A percentile compares a stretch with the other conserved stretches of the same genome.
phyloP scores from a whole-genome alignment of 2,329 filamentous ascomycete genomes.

The Fusarium sp. region DNA sequence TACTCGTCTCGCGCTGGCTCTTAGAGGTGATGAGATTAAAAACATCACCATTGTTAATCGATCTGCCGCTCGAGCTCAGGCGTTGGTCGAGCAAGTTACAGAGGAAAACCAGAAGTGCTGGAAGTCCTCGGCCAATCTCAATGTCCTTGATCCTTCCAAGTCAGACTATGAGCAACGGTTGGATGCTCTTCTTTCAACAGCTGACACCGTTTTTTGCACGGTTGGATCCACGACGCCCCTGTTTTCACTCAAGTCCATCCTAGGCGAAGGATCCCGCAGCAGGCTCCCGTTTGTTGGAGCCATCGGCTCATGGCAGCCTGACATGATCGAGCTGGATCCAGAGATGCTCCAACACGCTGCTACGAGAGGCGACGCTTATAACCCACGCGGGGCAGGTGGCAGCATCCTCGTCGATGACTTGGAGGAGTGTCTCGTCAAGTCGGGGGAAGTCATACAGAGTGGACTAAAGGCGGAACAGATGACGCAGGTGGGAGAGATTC shows the following conservation, averaged over 20 bases:
- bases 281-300: conserved; percentile 56
- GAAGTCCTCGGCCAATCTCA: conserved; percentile 18
- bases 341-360: conserved; percentile 60
- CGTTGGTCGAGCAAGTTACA: conserved; percentile 8
- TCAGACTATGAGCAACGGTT: conserved; percentile 9
- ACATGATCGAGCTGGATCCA: conserved; percentile 76
- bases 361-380: conserved; percentile 6
- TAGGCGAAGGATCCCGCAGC: background rate
- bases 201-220: conserved; percentile 35
- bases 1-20: conserved; percentile 71
- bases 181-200: background rate
- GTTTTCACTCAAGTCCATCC: conserved; percentile 13
- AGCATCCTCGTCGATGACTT: conserved; percentile 65
- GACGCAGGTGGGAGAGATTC: conserved; percentile 68
- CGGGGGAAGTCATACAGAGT: conserved; percentile 75
- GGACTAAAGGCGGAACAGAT: conserved; percentile 67
- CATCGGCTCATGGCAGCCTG: conserved; percentile 66
- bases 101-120: conserved; percentile 32
- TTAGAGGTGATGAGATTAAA: conserved; percentile 49
- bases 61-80: conserved; percentile 10
- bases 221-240: conserved; percentile 31
- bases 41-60: conserved; percentile 48
- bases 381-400: background rate
- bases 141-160: conserved; percentile 13
- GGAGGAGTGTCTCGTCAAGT: conserved; percentile 70